phyloP scores from a whole-genome alignment of 306 rosid genomes.

The Adenanthera pavonina region DNA sequence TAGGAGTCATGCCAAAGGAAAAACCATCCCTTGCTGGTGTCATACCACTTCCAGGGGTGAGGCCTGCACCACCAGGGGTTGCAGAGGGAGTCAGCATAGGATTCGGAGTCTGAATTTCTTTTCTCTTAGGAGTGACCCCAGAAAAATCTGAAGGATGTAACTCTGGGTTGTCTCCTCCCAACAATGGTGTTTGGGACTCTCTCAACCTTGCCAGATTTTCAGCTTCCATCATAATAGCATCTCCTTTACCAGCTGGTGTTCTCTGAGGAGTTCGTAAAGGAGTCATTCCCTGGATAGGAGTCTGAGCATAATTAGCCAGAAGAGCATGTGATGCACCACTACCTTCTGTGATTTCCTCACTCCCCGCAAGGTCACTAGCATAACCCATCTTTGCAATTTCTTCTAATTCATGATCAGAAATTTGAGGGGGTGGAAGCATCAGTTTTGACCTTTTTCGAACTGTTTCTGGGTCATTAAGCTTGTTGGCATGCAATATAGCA shows the following conservation, averaged over 20 bases:
- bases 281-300: slow-evolving; percentile 78
- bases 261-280: slow-evolving; percentile 90
- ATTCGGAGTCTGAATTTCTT: slow-evolving; percentile 83
- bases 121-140: slow-evolving; percentile 92
- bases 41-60: slow-evolving; percentile 83
- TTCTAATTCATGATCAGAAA: slow-evolving; percentile 89
- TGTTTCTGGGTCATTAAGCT: slow-evolving; percentile 90
- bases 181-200: slow-evolving; percentile 92
- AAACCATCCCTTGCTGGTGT: slow-evolving; percentile 90
- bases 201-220: slow-evolving; percentile 94
- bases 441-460: slow-evolving; percentile 90
- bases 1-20: slow-evolving; percentile 80
- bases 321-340: slow-evolving; percentile 88
- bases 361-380: slow-evolving; percentile 85
- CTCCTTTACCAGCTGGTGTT: slow-evolving; percentile 94
- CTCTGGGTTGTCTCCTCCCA: slow-evolving; percentile 96
- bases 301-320: slow-evolving; percentile 87
- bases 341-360: slow-evolving; percentile 75
- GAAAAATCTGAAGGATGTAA: slow-evolving; percentile 96
- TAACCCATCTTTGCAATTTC: slow-evolving; percentile 97
- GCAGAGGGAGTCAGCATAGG: slow-evolving; percentile 88
- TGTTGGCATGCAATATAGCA: slow-evolving; percentile 87
- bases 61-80: slow-evolving; percentile 82
- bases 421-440: slow-evolving; percentile 97
- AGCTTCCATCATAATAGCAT: slow-evolving; percentile 96